These are phyloP conservation scores for Benincasa hispida DNA, from an alignment of 306 rosid genomes.

Conservation along the genomic window DNA sequence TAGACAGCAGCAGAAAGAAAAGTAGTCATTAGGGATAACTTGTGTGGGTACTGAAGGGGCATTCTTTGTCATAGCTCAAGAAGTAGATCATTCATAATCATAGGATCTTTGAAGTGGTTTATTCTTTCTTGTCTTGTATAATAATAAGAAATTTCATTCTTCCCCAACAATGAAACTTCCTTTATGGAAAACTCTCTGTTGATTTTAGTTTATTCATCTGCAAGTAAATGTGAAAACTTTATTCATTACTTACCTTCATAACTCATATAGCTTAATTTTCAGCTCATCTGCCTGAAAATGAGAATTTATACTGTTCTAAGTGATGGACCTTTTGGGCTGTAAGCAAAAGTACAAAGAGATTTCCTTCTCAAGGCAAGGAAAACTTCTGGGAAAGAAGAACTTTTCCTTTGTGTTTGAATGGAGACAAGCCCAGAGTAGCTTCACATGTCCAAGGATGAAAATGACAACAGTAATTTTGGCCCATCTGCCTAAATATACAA, in stretches of 20 bases:
- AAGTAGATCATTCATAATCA: slow-evolving; percentile 26
- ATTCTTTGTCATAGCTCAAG: slow-evolving; percentile 38
- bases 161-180: slow-evolving; percentile 4
- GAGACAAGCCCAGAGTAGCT: neutral
- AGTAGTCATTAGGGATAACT: slow-evolving; percentile 48
- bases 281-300: neutral
- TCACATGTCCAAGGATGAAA: neutral
- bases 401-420: neutral
- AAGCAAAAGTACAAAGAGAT: neutral
- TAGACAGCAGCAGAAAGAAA: slow-evolving; percentile 18
- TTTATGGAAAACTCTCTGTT: neutral
- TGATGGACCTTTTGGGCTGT: neutral
- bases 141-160: slow-evolving; percentile 27
- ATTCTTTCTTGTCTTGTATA: slow-evolving; percentile 40
- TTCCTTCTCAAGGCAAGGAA: neutral
- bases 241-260: neutral
- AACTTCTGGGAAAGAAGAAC: neutral
- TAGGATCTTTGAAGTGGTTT: slow-evolving; percentile 42
- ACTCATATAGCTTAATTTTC: neutral
- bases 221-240: neutral
- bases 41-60: slow-evolving; percentile 32
- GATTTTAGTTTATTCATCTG: neutral
- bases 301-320: no score
- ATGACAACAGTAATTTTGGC: neutral
- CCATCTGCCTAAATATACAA: neutral